Base-by-base conservation (phyloP, 805 yeast genomes). In the Saccharomyces paradoxus region DNA sequence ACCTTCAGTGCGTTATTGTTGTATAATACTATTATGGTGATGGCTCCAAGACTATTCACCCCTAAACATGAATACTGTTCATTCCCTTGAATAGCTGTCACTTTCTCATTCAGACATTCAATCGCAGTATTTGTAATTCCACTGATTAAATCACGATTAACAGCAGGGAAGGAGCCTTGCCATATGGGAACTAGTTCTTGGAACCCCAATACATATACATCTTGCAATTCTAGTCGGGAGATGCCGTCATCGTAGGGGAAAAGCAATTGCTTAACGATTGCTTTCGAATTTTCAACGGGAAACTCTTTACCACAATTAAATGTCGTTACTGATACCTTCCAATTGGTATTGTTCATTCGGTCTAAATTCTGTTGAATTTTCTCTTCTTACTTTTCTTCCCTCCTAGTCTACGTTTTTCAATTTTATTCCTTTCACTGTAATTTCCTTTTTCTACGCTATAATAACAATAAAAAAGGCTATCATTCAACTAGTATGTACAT, bases 151-250 rank as follows among this genome's bases (percentile, higher is more conserved):
- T 37, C 44, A 37, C 44, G 44, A 17, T 37, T 37, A 7, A 57
- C 44, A 4, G 50, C 53, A 7, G 71, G 64, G 49, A 77, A 75
- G 2, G 82, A 73, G 1, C 84, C 83, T 55, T 83, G 83, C 59
- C 83, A 63, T 0, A 82, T 69, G 2, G 82, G 66, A 50, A 84
- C 76, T 10, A 86, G 60, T 64, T 86, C 94, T 65, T 86, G 85
- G 57, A 86, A 79, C 2, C 86, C 89, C 66, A 84, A 81, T 0
- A 78, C 85, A 52, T 78, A 77, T 5, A 84, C 53, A 51, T 77
- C 74, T 13, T 52, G 57, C 12, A 51, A 24, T n/a, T 29, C 44
- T 4, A 37, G 12, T 21, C 17, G 44, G 8, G 44, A 37, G 22
- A 37, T 37, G 24, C 44, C 24, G 22, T 37, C 48, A 27, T 57